Percentiles rank a stretch among this genome's conserved stretches.
Conservation (phyloP, 352 stramenopile species). For the Globisporangium okanoganense region DNA sequence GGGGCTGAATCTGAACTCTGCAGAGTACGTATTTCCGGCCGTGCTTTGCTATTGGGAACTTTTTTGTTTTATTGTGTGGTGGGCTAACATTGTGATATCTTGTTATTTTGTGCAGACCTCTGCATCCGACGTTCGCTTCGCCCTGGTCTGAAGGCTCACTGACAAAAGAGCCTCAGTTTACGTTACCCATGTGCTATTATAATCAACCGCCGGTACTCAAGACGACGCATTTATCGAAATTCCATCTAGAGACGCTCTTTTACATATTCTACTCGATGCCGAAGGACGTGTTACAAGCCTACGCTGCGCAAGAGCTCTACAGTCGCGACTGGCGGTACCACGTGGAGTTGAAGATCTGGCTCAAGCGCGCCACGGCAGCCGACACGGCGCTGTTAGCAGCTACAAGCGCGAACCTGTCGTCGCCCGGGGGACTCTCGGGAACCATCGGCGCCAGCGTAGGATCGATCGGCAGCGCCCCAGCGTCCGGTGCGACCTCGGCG, state of each 20-base stretch:
- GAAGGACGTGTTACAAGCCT: constrained; percentile 95
- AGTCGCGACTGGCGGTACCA: constrained; percentile 97
- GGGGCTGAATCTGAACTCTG: constrained; percentile 80
- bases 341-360: constrained; percentile 96
- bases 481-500: constrained; percentile 13
- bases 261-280: constrained; percentile 99
- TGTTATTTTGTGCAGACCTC: constrained; percentile 29
- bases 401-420: constrained; percentile 21
- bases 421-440: constrained; percentile 25
- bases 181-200: constrained; percentile 85
- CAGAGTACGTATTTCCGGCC: constrained; percentile 74
- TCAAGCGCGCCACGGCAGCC: constrained; percentile 80
- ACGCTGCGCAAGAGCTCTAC: constrained; percentile 86
- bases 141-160: constrained; percentile 69
- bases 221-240: constrained; percentile 97
- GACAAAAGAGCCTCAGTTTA: constrained; percentile 83
- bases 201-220: constrained; percentile 96
- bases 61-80: not conserved
- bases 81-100: not conserved
- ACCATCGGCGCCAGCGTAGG: constrained; percentile 42
- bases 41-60: constrained; percentile 4
- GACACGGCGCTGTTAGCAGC: constrained; percentile 53
- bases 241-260: constrained; percentile 98
- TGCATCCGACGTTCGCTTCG: constrained; percentile 81
- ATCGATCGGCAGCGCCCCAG: constrained; percentile 61